Evolutionary conservation across 768 basidiomycete species (phyloP), one percentile per base, ranked within the genome.

Genomic region (Lactarius pseudohatsudake): DNA sequence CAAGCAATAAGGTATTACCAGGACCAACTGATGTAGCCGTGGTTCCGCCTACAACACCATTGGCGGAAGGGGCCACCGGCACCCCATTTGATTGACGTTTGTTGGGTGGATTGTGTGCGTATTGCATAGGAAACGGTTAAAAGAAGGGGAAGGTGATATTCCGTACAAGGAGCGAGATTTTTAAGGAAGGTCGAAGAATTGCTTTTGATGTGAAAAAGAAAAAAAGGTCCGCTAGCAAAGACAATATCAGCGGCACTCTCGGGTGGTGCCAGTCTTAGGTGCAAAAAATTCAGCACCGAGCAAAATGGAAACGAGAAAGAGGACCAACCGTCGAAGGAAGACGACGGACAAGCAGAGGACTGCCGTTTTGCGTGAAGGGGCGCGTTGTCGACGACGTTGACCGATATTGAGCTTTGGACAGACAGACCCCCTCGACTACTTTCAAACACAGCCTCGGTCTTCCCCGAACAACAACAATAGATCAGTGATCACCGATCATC

Each of bases 91-190:
- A 1, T 59, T 66, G 68, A 26, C 70, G 70, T 63, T 55, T 61
- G 40, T 62, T 32, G 32, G 32, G 32, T 32, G 32, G 32, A 32
- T 32, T 28, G 16, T 43, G 57, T 26, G 41, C 13, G 61, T 28
- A 57, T 18, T 38, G 69, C 67, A 68, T 70, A n/a, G 43, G 34
- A 9, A 38, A 13, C 4, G 30, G 36, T 36, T 3, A 34, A 28
- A 55, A 54, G 36, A 34, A 47, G 56, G 32, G 40, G 34, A 18
- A 22, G 20, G 45, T 22, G 43, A 59, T 45, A 34, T 57, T 59
- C 53, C n/a, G 57, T 56, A 62, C 61, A 68, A 70, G 18, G 67
- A 58, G 61, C 32, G 61, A 41, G 13, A 30, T 26, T 53, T n/a
- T 50, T 6, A 63, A 38, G 26, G 59, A 69, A 64, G 41, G 67